Conservation (phyloP, 164 flowering plant genomes). For the Magnolia officinalis region DNA sequence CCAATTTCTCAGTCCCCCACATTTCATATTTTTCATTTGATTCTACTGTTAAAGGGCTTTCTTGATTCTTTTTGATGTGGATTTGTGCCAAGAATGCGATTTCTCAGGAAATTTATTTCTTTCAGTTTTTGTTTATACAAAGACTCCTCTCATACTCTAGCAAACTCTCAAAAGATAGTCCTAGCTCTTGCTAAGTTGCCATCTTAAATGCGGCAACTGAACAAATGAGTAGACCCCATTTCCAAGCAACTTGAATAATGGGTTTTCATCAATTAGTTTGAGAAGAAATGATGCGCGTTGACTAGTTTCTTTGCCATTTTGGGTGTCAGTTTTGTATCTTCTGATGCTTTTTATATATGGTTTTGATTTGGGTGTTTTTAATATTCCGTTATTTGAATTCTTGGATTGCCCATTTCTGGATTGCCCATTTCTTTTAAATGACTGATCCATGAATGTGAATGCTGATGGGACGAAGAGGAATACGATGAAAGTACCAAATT, state of each 20-base stretch:
- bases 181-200: background rate
- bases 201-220: background rate
- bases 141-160: background rate
- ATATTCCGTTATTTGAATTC: background rate
- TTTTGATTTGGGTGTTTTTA: background rate
- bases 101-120: background rate
- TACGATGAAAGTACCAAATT: no score
- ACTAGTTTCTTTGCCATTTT: background rate
- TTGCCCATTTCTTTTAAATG: background rate
- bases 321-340: background rate
- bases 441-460: background rate
- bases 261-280: background rate
- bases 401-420: no score
- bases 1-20: background rate
- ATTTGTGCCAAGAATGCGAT: background rate
- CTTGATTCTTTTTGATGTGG: background rate
- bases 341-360: background rate
- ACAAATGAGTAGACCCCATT: background rate
- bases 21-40: background rate
- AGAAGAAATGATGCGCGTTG: background rate
- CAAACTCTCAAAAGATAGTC: background rate
- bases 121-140: no score
- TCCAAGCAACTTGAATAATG: background rate
- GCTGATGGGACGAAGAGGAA: background rate
- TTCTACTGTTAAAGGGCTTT: background rate